Base-by-base conservation (phyloP, 2,329 filamentous ascomycete genomes). In the Pyrenophora graminea region DNA sequence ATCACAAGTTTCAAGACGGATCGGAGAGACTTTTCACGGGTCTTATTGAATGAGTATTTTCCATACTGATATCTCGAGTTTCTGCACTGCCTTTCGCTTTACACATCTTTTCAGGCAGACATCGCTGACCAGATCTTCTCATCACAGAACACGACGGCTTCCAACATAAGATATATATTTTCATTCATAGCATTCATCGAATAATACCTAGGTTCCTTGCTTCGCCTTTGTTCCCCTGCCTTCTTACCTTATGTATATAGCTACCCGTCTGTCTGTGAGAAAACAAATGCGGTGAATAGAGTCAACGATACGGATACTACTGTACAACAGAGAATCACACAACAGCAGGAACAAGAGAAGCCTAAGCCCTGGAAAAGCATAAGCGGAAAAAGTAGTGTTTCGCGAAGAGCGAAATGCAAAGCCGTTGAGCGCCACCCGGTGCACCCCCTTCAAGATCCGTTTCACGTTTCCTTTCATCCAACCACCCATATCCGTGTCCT, bases 1-100 rank as follows among this genome's bases (percentile, higher is more conserved):
- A 49, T 44, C 58, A 53, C 39, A 66, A 66, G 65, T 67, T 70
- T 70, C 66, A 71, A 69, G 65, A 69, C 65, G 65, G 68, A 71
- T 67, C 65, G 61, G 63, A 68, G 67, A 68, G 65, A 52, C 27
- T 58, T 45, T 51, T 61, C 63, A 64, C 62, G 60, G 56, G 59
- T 61, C 60, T 64, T 58, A 34, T 60, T 71, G 67, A 68, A 57
- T 44, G 54, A 55, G 39, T 39, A 43, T 46, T 30, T 42, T 43
- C 25, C 27, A 46, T 42, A 45, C 38, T 43, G 39, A 41, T 18
- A 31, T 12, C 33, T 21, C 17, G 45, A 39, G 23, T 30, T 17
- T 3, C 2, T 6, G 7, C 23, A 25, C 5, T 6, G 7, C 23
- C 23, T 25, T 3, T 13, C 19, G 5, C 5, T 21, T 21, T 5